phyloP scores from a whole-genome alignment of 352 stramenopile genomes.

The Blastocystis sp. region DNA sequence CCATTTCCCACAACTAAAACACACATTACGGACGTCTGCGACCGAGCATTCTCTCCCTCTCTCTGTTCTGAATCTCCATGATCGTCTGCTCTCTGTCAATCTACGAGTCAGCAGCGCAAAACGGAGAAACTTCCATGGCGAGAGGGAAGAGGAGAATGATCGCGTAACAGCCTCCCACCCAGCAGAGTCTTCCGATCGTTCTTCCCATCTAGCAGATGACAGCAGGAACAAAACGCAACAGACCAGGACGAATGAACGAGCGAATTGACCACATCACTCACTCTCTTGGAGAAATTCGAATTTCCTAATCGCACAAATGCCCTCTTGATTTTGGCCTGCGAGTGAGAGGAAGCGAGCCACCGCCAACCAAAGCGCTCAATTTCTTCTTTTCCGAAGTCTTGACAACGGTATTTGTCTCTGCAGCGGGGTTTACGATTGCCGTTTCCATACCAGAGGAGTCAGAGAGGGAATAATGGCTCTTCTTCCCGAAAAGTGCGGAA shows the following conservation, averaged over 20 bases:
- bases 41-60: conserved; percentile 58
- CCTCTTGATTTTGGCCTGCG: conserved; percentile 41
- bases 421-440: not conserved
- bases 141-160: conserved; percentile 58
- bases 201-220: not conserved
- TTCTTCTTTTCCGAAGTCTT: conserved; percentile 48
- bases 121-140: conserved; percentile 39
- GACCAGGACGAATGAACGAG: conserved; percentile 38
- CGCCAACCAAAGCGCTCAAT: conserved; percentile 17
- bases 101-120: not conserved
- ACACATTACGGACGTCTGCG: not conserved
- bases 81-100: conserved; percentile 66
- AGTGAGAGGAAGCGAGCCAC: not conserved
- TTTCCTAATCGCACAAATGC: conserved; percentile 36
- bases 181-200: conserved; percentile 26
- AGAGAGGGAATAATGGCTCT: not conserved
- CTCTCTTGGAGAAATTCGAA: conserved; percentile 39
- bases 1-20: not conserved
- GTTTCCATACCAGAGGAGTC: not conserved
- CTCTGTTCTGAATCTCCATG: conserved; percentile 69
- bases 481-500: not conserved
- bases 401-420: not conserved
- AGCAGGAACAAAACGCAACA: not conserved
- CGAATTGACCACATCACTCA: conserved; percentile 19
- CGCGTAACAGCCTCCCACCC: conserved; percentile 48